Conservation (phyloP, 768 basidiomycete species). For the Vishniacozyma victoriae region DNA sequence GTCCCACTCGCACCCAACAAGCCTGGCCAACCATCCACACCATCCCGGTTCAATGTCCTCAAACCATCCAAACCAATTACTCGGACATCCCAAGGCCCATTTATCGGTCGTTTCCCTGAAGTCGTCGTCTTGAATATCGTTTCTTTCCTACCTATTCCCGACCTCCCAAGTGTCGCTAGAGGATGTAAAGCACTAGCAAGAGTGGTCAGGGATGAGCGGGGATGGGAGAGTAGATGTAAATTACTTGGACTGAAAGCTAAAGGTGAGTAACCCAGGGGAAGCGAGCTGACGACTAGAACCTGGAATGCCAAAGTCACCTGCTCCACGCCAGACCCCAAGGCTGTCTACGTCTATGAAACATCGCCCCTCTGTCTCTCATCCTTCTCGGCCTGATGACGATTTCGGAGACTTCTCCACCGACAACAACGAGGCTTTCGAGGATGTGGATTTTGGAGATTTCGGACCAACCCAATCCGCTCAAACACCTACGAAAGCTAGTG, state of each 20-base stretch:
- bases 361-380: conserved; percentile 55
- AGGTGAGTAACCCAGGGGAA: background rate
- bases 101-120: conserved; percentile 72
- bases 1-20: conserved; percentile 18
- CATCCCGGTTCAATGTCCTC: conserved; percentile 44
- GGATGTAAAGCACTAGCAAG: conserved; percentile 60
- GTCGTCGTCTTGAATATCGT: conserved; percentile 72
- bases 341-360: conserved; percentile 53
- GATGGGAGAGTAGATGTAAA: conserved; percentile 73
- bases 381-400: conserved; percentile 58
- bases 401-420: conserved; percentile 78
- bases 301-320: conserved; percentile 1
- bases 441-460: conserved; percentile 48
- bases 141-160: conserved; percentile 67
- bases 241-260: conserved; percentile 51
- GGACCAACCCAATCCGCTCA: conserved; percentile 25
- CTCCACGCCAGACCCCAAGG: conserved; percentile 47
- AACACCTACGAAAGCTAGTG: background rate
- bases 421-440: conserved; percentile 28
- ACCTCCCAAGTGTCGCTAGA: conserved; percentile 69
- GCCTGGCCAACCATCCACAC: conserved; percentile 52
- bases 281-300: background rate
- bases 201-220: conserved; percentile 62
- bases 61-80: conserved; percentile 41
- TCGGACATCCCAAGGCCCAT: conserved; percentile 33